phyloP scores from a whole-genome alignment of 495 filamentous ascomycete species.

The Pyrenula massariospora region DNA sequence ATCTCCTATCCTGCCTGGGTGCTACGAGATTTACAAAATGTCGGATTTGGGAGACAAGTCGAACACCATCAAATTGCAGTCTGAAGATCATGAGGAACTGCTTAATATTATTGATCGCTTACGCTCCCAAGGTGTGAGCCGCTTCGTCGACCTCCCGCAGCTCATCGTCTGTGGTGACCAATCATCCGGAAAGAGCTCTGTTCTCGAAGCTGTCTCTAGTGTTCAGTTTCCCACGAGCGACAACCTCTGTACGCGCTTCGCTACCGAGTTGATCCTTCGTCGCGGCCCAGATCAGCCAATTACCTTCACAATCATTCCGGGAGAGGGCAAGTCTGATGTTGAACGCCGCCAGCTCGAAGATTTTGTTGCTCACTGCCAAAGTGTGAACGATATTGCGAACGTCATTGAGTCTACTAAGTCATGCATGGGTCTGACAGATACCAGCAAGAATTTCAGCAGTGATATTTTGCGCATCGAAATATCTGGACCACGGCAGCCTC shows the following conservation, averaged over 20 bases:
- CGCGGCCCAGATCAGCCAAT: constrained; percentile 15
- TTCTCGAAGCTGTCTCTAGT: constrained; percentile 28
- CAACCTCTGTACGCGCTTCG: constrained; percentile 19
- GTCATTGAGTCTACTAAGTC: constrained; percentile 38
- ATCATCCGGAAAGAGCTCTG: constrained; percentile 48
- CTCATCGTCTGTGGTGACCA: constrained; percentile 50
- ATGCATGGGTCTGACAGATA: constrained; percentile 36
- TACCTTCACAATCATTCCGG: constrained; percentile 34
- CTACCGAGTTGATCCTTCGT: constrained; percentile 23
- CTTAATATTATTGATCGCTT: constrained; percentile 48
- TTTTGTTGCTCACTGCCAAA: constrained; percentile 6
- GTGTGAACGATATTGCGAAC: constrained; percentile 19
- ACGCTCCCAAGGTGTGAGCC: constrained; percentile 39
- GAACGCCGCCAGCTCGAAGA: not conserved
- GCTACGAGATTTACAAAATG: too few relatives aligned
- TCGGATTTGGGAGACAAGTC: not conserved
- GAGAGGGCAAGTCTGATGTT: constrained; percentile 7
- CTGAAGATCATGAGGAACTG: constrained; percentile 12
- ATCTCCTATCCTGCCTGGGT: too few relatives aligned
- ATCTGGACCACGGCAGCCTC: constrained; percentile 35
- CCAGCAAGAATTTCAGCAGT: constrained; percentile 27
- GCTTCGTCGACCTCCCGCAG: constrained; percentile 51
- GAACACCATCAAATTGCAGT: not conserved
- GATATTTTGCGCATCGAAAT: constrained; percentile 42
- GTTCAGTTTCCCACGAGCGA: constrained; percentile 19